Conservation (phyloP, 306 rosid genomes). For the Cucurbita moschata region DNA sequence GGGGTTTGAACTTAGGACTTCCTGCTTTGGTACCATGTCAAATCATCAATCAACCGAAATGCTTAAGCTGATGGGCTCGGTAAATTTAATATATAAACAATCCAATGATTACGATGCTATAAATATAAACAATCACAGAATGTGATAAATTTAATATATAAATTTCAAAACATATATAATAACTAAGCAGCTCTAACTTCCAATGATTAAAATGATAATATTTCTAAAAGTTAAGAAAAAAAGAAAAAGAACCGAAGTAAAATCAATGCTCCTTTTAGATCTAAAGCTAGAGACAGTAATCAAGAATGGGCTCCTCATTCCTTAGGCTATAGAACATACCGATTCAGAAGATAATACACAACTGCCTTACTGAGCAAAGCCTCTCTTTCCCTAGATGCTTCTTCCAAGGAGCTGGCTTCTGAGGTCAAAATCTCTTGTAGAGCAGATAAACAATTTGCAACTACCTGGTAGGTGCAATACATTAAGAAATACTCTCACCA, state of each 20-base stretch:
- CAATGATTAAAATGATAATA: neutral
- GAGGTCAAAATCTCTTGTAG: conserved; percentile 93
- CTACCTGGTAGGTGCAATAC: conserved; percentile 40
- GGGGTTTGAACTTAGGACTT: no score
- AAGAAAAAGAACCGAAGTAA: neutral
- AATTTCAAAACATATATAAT: no score
- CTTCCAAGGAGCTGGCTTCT: conserved; percentile 78
- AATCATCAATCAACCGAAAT: no score
- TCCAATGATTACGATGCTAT: no score
- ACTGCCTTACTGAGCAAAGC: conserved; percentile 74
- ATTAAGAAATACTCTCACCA: conserved; percentile 3
- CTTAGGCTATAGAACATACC: conserved; percentile 29
- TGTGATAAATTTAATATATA: no score
- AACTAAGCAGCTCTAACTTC: neutral
- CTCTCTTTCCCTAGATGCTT: conserved; percentile 89
- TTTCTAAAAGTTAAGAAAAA: neutral
- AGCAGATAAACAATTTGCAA: conserved; percentile 88
- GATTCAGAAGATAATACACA: conserved; percentile 67
- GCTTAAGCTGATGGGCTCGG: no score
- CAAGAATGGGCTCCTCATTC: neutral
- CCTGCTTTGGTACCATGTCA: no score
- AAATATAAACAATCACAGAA: no score
- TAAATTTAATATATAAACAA: no score
- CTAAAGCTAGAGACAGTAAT: neutral
- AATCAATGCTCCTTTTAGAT: neutral